phyloP scores from a whole-genome alignment of 2,329 filamentous ascomycete species.

The Xylaria arbuscula region DNA sequence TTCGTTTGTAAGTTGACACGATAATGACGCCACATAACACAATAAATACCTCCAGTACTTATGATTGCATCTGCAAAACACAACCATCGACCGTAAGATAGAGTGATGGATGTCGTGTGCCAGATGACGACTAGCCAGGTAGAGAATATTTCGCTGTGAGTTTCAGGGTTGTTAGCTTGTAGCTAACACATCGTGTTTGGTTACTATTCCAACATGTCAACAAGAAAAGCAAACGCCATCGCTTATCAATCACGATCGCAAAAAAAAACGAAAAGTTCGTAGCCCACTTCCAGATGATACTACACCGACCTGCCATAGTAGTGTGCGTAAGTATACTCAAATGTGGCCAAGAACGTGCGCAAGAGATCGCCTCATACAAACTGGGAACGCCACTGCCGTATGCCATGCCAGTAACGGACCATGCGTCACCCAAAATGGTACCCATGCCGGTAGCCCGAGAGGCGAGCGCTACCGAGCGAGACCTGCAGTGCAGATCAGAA shows the following conservation, averaged over 20 bases:
- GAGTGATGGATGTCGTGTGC: not conserved
- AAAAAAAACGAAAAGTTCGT: slow-evolving; percentile 2
- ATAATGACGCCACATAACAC: not conserved
- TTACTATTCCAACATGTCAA: not conserved
- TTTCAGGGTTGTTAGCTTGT: not conserved
- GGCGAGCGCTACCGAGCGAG: slow-evolving; percentile 12
- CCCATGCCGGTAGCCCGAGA: slow-evolving; percentile 9
- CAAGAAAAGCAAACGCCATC: not conserved
- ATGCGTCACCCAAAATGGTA: slow-evolving; percentile 14
- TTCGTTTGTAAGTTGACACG: slow-evolving; percentile 7
- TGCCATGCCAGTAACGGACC: slow-evolving; percentile 11
- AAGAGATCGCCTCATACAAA: slow-evolving; percentile 19
- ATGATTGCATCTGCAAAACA: not conserved
- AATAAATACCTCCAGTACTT: not conserved
- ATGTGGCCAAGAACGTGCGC: slow-evolving; percentile 19
- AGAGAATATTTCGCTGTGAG: not conserved
- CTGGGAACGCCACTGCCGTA: slow-evolving; percentile 34
- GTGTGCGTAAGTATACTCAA: not conserved
- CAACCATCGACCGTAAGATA: not conserved
- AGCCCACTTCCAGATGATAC: not conserved
- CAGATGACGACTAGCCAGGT: not conserved
- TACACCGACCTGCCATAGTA: not conserved
- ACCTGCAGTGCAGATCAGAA: slow-evolving; percentile 27
- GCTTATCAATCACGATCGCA: slow-evolving; percentile 16
- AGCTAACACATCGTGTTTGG: not conserved